phyloP scores from a whole-genome alignment of 495 filamentous ascomycete genomes.

The Aspergillus sclerotioniger region DNA sequence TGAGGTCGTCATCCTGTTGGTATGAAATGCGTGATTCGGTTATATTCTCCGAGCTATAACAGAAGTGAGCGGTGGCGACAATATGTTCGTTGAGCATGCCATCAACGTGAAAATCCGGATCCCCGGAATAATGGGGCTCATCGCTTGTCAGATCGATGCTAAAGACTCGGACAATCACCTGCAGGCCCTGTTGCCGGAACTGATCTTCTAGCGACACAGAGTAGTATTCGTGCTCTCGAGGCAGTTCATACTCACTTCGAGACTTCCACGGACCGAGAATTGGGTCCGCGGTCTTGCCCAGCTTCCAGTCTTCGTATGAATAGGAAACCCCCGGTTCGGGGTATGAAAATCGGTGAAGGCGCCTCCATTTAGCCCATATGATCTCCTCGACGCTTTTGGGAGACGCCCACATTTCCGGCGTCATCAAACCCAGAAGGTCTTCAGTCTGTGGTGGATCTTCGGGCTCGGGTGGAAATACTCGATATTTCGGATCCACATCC shows the following conservation, averaged over 20 bases:
- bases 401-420: neutral
- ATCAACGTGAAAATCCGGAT: constrained; percentile 14
- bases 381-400: neutral
- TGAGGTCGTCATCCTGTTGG: constrained; percentile 4
- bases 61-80: constrained; percentile 13
- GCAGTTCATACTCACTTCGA: neutral
- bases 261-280: constrained; percentile 11
- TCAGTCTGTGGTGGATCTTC: neutral
- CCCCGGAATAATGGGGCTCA: constrained; percentile 13
- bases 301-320: constrained; percentile 16
- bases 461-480: neutral
- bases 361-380: constrained; percentile 7
- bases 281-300: constrained; percentile 13
- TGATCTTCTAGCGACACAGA: constrained; percentile 11
- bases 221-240: constrained; percentile 16
- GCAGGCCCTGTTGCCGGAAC: constrained; percentile 16
- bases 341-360: constrained; percentile 7
- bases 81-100: constrained; percentile 20
- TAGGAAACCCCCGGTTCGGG: constrained; percentile 14
- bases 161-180: constrained; percentile 14
- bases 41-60: constrained; percentile 13
- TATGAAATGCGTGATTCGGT: constrained; percentile 12
- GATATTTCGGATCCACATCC: constrained; percentile 1
- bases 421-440: neutral
- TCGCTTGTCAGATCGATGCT: constrained; percentile 17